Evolutionary conservation across 139 green algal genomes (phyloP), one percentile per base, ranked within the genome.

Genomic region (Chlamydomonas urium): DNA sequence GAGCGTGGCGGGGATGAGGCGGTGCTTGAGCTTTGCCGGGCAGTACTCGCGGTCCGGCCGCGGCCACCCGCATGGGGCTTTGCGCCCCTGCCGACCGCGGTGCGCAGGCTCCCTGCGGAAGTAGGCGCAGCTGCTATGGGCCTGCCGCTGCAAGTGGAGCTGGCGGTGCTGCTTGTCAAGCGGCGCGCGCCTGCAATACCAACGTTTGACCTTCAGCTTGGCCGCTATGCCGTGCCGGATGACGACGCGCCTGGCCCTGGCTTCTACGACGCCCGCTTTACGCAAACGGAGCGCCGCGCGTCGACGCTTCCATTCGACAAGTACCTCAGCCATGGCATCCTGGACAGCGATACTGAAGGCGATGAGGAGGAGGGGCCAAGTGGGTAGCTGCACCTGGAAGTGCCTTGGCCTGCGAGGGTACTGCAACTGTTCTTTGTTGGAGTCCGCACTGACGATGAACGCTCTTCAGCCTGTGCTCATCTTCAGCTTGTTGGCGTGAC

Each of bases 291-390:
- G 19, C 21, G 53, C 6, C 24, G 53, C 6, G 53, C 19, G n/a
- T 34, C 53, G 26, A 63, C 53, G 6, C 29, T 63, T 21, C 53
- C 53, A 14, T 72, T 72, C 36, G 47, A 48, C n/a, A 47, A 48
- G 8, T 32, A 47, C 66, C n/a, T 24, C n/a, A 45, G 47, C 19
- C 66, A 72, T 42, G 66, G 66, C 45, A 72, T 72, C 45, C 28
- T 72, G 32, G 10, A 32, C 8, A 24, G 21, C 45, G 38, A 21
- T 29, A 38, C 38, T 31, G 66, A 72, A 47, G 66, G 42, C 1
- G 66, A 62, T 45, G 66, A 62, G 28, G 29, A 72, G 4, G 38
- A 59, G 14, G 42, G 42, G 45, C 45, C 66, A 45, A 36, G 66
- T 47, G 45, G 31, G n/a, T n/a, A n/a, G n/a, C n/a, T n/a, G n/a